Conservation (phyloP, 352 stramenopile species). For the Phytophthora cryptogea region DNA sequence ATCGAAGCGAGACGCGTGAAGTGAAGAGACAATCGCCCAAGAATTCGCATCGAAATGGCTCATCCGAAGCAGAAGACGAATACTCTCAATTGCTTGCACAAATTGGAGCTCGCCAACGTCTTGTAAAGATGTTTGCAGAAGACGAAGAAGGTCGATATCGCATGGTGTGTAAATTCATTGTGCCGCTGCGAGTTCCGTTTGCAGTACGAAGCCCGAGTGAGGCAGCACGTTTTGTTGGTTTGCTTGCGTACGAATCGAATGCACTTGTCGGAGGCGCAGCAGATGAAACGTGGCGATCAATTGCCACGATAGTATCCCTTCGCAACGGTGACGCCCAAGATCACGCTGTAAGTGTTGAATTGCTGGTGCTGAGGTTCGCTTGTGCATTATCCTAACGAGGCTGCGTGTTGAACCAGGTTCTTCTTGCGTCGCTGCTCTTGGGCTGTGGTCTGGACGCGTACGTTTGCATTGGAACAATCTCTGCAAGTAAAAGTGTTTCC, state of each 20-base stretch:
- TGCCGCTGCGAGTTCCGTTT: conserved; percentile 45
- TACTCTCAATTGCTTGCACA: conserved; percentile 21
- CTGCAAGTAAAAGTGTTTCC: conserved; percentile 33
- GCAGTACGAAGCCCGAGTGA: conserved; percentile 76
- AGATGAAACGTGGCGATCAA: conserved; percentile 81
- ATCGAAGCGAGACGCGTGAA: conserved; percentile 43
- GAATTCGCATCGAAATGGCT: background rate
- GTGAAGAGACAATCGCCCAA: conserved; percentile 8
- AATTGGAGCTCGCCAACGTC: conserved; percentile 31
- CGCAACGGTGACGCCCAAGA: conserved; percentile 83
- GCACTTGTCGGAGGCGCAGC: conserved; percentile 52
- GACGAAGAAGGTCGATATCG: conserved; percentile 87
- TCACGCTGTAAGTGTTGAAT: conserved; percentile 55
- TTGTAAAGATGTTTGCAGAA: conserved; percentile 86
- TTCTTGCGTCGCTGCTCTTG: conserved; percentile 87
- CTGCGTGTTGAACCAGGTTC: conserved; percentile 41
- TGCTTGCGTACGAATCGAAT: conserved; percentile 73
- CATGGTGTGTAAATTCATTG: conserved; percentile 89
- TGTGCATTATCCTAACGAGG: background rate
- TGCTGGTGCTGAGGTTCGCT: background rate
- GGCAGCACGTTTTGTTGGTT: conserved; percentile 82
- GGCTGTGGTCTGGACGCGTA: conserved; percentile 90
- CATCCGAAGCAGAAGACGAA: conserved; percentile 23
- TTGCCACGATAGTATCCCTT: conserved; percentile 71
- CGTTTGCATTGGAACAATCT: conserved; percentile 86